phyloP scores from a whole-genome alignment of 1,284 basidiomycete species.

The Cronartium ribicola region DNA sequence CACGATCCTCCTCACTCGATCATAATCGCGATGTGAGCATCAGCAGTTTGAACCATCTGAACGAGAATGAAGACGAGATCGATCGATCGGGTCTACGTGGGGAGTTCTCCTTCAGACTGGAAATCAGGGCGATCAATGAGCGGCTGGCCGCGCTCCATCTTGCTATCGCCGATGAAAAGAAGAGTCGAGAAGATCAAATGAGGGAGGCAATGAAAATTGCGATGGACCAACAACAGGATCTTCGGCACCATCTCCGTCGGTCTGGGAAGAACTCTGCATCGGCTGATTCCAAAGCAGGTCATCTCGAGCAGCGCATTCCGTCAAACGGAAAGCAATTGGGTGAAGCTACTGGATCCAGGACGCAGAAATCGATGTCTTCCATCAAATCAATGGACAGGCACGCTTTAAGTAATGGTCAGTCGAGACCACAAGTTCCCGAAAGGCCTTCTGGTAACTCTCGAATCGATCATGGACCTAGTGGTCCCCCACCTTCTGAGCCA shows the following conservation, averaged over 20 bases:
- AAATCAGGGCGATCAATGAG: slow-evolving; percentile 21
- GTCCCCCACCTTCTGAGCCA: slow-evolving; percentile 19
- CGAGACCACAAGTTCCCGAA: not conserved
- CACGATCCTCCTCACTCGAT: not conserved
- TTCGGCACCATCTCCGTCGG: not conserved
- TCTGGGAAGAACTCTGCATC: not conserved
- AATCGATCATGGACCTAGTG: slow-evolving; percentile 14
- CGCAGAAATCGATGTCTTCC: no score
- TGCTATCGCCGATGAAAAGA: slow-evolving; percentile 26
- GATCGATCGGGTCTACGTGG: not conserved
- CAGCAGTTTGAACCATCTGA: not conserved
- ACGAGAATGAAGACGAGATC: not conserved
- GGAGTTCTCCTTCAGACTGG: slow-evolving; percentile 27
- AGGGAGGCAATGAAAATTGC: slow-evolving; percentile 31
- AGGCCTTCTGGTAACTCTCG: not conserved
- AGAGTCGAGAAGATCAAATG: slow-evolving; percentile 21
- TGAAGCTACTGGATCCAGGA: no score
- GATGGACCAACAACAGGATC: slow-evolving; percentile 8
- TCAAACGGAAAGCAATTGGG: not conserved
- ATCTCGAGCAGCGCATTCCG: not conserved
- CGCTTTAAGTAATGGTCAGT: not conserved
- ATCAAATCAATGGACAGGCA: not conserved
- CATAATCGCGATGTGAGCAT: not conserved
- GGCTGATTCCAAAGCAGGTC: not conserved
- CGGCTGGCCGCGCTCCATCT: slow-evolving; percentile 19